Percentiles rank a stretch among this genome's conserved stretches.
phyloP scores from a whole-genome alignment of 1,284 basidiomycete genomes.

The Ceratobasidium sp. region DNA sequence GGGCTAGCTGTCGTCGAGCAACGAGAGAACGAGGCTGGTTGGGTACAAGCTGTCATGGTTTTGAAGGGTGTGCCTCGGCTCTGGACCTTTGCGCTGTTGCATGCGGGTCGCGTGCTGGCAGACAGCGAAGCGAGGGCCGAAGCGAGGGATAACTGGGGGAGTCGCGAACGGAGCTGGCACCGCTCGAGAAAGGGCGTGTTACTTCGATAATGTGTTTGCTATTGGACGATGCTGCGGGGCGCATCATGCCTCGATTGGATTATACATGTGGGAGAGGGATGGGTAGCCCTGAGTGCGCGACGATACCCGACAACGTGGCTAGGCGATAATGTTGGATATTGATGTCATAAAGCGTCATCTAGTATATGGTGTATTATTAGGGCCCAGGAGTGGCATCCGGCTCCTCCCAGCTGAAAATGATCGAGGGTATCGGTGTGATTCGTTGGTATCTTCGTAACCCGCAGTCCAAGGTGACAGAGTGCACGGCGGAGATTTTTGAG shows the following conservation, averaged over 20 bases:
- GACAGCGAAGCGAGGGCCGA: constrained; percentile 19
- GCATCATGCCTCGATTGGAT: constrained; percentile 19
- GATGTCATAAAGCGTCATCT: constrained; percentile 31
- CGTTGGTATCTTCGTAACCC: no score
- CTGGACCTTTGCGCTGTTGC: background rate
- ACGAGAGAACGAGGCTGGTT: background rate
- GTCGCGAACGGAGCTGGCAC: constrained; percentile 39
- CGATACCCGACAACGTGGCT: constrained; percentile 16
- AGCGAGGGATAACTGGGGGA: constrained; percentile 20
- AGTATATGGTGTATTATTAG: background rate
- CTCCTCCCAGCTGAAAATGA: no score
- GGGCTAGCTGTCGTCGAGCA: background rate
- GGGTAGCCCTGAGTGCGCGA: background rate
- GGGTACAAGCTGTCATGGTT: constrained; percentile 18
- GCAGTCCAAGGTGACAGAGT: no score
- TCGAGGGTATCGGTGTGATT: no score
- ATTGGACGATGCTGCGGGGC: constrained; percentile 32
- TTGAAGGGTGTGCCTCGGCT: constrained; percentile 23
- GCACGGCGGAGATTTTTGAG: no score
- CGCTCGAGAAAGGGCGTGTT: constrained; percentile 12
- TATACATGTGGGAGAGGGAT: constrained; percentile 9
- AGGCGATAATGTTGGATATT: constrained; percentile 6
- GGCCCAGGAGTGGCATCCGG: no score
- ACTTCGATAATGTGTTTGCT: background rate
- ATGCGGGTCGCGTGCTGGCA: constrained; percentile 12